Conservation (phyloP, 1,284 basidiomycete species). For the Ustilago esculenta region DNA sequence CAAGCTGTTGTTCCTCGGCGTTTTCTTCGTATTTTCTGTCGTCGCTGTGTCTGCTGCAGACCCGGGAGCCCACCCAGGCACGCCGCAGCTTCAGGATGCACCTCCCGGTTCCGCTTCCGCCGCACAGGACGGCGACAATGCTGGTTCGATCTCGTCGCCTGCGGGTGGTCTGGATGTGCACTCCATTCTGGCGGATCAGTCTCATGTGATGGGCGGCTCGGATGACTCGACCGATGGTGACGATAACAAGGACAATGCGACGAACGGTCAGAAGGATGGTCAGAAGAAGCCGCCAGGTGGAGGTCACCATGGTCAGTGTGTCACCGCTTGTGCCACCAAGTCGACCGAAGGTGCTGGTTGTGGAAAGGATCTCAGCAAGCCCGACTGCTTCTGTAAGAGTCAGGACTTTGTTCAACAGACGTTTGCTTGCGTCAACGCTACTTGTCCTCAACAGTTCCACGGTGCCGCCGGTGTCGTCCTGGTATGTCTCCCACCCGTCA, state of each 20-base stretch:
- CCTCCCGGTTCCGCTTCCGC: background rate
- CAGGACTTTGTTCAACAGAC: slow-evolving; percentile 28
- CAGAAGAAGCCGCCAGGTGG: background rate
- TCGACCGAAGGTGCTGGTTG: slow-evolving; percentile 32
- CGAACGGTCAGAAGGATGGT: background rate
- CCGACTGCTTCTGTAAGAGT: slow-evolving; percentile 41
- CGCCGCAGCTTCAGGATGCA: slow-evolving; percentile 6
- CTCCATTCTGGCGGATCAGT: slow-evolving; percentile 11
- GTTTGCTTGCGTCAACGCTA: slow-evolving; percentile 42
- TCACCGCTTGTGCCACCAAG: slow-evolving; percentile 23
- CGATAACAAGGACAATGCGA: slow-evolving; percentile 3
- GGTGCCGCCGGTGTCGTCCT: slow-evolving; percentile 46
- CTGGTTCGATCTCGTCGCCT: slow-evolving; percentile 25
- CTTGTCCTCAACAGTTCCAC: slow-evolving; percentile 43
- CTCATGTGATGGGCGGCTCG: slow-evolving; percentile 15
- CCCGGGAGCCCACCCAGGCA: background rate
- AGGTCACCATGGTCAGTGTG: slow-evolving; percentile 30
- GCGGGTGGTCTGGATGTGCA: slow-evolving; percentile 19
- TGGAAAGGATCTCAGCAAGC: slow-evolving; percentile 37
- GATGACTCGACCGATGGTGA: slow-evolving; percentile 30
- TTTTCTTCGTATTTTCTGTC: slow-evolving; percentile 8
- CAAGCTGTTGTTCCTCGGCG: slow-evolving; percentile 4
- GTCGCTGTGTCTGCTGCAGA: slow-evolving; percentile 3
- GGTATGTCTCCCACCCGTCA: background rate
- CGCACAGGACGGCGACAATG: background rate